Evolutionary conservation across 148 eudicot genomes (phyloP), one percentile per base, ranked within the genome.

Genomic region (Salicornia ramosissima): DNA sequence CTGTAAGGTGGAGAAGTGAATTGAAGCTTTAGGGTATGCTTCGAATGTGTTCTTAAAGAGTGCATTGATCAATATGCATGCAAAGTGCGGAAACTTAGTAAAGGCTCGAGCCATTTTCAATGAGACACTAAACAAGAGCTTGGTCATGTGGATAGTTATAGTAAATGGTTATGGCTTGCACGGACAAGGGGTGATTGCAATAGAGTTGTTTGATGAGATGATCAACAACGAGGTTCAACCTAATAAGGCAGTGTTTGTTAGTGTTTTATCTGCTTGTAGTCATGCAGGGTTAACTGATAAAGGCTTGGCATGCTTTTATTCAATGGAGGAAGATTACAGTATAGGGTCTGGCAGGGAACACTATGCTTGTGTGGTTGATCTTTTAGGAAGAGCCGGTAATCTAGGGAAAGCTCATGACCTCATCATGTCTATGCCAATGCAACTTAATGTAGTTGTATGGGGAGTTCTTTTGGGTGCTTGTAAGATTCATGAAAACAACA

Each of bases 381-480:
- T 90, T 63, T 80, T 88, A 58, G 96, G 96, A 26, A 81, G 96
- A 74, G 92, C 93, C 25, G 90, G 92, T 64, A 82, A 84, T n/a
- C 81, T 90, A 52, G 60, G 56, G 57, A 90, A 90, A 70, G 96
- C 96, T 22, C 78, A 71, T 9, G 64, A 75, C n/a, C 82, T 90
- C 67, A 86, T 86, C 56, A 58, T 70, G 39, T 81, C 89, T 2
- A 90, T 90, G 96, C 82, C 88, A 60, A 54, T 78, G 69, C 66
- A 80, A 53, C 90, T 89, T 39, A 93, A 90, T 70, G 90, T 89
- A 69, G 85, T 88, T 57, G 85, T 90, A 29, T 90, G 96, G 96
- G 96, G 93, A 34, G 90, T 89, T 71, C 89, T 90, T 50, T 75
- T 90, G 79, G 93, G 93, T 58, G 90, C 90, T 66, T 90, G 96